These are phyloP conservation scores for Tilletia setariae DNA, from an alignment of 1,284 basidiomycete species.

Conservation along the genomic window DNA sequence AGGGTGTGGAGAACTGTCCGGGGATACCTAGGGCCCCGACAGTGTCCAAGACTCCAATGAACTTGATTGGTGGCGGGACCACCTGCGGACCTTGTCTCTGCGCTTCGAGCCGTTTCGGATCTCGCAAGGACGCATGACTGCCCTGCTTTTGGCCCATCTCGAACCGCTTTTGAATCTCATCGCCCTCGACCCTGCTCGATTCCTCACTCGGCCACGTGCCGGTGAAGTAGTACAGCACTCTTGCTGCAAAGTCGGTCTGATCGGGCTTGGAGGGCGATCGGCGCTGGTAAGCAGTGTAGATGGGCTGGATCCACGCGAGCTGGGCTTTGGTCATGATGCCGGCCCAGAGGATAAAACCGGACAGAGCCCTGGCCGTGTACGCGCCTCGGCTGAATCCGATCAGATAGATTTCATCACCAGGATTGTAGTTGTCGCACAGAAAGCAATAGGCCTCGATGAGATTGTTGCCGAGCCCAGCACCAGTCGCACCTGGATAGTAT, in stretches of 20 bases:
- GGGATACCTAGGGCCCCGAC: slow-evolving; percentile 36
- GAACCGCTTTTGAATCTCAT: not conserved
- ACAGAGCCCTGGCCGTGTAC: slow-evolving; percentile 37
- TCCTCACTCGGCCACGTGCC: slow-evolving; percentile 10
- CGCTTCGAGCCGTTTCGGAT: slow-evolving; percentile 2
- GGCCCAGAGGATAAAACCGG: slow-evolving; percentile 61
- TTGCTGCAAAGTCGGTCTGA: not conserved
- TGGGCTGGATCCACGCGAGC: slow-evolving; percentile 1
- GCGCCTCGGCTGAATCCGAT: slow-evolving; percentile 17
- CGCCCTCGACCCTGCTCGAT: not conserved
- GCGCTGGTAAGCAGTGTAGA: slow-evolving; percentile 6
- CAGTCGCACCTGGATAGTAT: not conserved
- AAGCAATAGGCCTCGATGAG: slow-evolving; percentile 13
- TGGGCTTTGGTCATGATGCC: slow-evolving; percentile 13
- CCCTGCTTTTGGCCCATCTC: not conserved
- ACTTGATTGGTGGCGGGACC: slow-evolving; percentile 34
- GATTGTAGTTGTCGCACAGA: slow-evolving; percentile 16
- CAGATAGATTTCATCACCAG: slow-evolving; percentile 17
- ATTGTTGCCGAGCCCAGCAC: slow-evolving; percentile 9
- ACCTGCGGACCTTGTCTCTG: not conserved
- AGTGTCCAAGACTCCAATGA: slow-evolving; percentile 39
- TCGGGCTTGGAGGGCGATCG: slow-evolving; percentile 10
- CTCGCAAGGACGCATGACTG: not conserved
- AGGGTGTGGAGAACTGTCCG: slow-evolving; percentile 24
- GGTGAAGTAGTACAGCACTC: slow-evolving; percentile 4